These are phyloP conservation scores for Kwoniella mangroviensis DNA, from an alignment of 768 basidiomycete species.

Conservation along the genomic window DNA sequence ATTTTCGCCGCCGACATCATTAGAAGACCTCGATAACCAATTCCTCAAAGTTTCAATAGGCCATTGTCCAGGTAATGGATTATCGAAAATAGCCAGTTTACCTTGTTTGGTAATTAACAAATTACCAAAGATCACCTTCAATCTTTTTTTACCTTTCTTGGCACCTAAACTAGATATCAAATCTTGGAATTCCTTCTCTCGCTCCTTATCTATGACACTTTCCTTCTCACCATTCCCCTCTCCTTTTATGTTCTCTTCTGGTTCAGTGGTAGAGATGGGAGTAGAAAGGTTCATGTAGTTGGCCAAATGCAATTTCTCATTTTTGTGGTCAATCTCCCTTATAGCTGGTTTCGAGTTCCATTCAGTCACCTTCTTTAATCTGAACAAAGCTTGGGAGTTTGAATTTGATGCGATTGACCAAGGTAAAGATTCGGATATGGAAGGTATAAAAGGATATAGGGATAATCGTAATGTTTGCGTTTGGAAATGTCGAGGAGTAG, in stretches of 20 bases:
- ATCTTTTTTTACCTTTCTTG: conserved; percentile 8
- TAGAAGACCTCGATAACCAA: conserved; percentile 7
- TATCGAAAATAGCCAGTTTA: conserved; percentile 13
- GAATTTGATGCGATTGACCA: conserved; percentile 6
- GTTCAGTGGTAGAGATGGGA: not conserved
- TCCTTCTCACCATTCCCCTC: not conserved
- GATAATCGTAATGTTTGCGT: conserved; percentile 12
- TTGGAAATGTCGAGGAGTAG: conserved; percentile 15
- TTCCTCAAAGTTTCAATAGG: conserved; percentile 13
- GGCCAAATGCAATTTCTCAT: conserved; percentile 12
- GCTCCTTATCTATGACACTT: not conserved
- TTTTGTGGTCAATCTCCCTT: conserved; percentile 22
- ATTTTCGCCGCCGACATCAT: not conserved
- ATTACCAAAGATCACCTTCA: conserved; percentile 17
- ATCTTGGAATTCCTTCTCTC: conserved; percentile 6
- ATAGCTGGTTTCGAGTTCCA: conserved; percentile 23
- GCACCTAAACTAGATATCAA: not conserved
- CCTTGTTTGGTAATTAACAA: conserved; percentile 20
- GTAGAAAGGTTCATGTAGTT: not conserved
- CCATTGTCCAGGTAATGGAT: conserved; percentile 23
- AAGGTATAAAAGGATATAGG: conserved; percentile 22
- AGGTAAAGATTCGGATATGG: conserved; percentile 13
- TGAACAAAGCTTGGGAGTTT: conserved; percentile 13
- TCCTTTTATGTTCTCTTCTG: not conserved
- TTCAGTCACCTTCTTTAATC: conserved; percentile 17